Evolutionary conservation across 2,329 filamentous ascomycete genomes (phyloP), one percentile per base, ranked within the genome.

Genomic region (Xylaria sp.): DNA sequence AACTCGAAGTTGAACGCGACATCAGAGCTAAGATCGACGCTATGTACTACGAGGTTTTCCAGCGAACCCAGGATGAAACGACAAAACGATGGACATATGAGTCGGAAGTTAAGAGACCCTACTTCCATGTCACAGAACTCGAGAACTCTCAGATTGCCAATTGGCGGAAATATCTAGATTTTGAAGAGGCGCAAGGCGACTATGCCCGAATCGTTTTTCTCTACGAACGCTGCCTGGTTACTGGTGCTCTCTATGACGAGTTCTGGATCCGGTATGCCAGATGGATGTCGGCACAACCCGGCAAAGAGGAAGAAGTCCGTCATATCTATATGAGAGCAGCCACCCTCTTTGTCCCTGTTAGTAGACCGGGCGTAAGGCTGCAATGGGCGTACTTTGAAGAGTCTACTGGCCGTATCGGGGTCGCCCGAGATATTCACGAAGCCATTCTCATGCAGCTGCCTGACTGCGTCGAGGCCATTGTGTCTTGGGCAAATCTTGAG

Each of bases 241-340:
- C 94, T 0, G 97, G 93, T 76, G 95, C 96, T 18, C 92, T 97
- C 74, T 98, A 99, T 78, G 95, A 98, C 59, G 95, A 98, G 78
- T 97, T 98, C 81, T 99, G 96, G 96, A 90, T 97, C 76, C 92
- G 96, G n/a, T 99, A 97, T 81, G 93, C 92, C 18, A 87, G 95
- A 50, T 99, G 96, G 96, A 97, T 98, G 92, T 86, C 88, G 68
- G 89, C 89, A 0, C 93, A 97, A 78, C 82, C 89, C 1, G 90
- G 86, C 74, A 97, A 97, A 80, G 90, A 94, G 55, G 93, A 98
- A 78, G 94, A 98, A 78, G 91, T 95, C 6, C 91, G 96, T 66
- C 94, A 93, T 80, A 96, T 98, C 72, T 98, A 97, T 78, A 90
- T 95, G 79, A 90, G 94, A 66, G 96, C 95, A 10, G 91, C 92